These are phyloP conservation scores for Musa balbisiana DNA, from an alignment of 202 grass and related monocot species.

Conservation along the genomic window DNA sequence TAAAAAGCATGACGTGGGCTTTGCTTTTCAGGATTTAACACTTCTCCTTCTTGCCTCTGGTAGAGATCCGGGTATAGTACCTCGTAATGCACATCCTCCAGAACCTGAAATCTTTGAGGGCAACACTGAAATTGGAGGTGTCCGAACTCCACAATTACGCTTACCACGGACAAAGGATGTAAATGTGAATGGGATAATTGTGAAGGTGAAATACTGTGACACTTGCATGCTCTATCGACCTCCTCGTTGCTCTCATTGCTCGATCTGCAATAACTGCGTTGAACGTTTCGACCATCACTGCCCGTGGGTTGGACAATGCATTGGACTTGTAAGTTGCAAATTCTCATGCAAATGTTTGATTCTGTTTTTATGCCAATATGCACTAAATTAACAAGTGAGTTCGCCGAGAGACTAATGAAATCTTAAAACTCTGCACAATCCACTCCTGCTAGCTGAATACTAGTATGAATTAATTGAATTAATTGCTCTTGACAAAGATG, in stretches of 20 bases:
- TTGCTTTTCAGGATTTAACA: slow-evolving; percentile 4
- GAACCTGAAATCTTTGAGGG: not conserved
- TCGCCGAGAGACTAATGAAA: no score
- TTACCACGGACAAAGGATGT: slow-evolving; percentile 1
- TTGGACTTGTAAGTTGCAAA: slow-evolving; percentile 1
- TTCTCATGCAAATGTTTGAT: not conserved
- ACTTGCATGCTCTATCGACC: slow-evolving; percentile 5
- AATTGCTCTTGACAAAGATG: not conserved
- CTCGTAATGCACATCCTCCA: slow-evolving; percentile 7
- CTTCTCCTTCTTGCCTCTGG: not conserved
- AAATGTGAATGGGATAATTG: not conserved
- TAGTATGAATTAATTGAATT: not conserved
- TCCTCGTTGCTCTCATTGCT: slow-evolving; percentile 1
- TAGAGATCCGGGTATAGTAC: slow-evolving; percentile 1
- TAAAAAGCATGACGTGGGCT: not conserved
- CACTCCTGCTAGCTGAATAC: not conserved
- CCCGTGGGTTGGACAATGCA: slow-evolving; percentile 5
- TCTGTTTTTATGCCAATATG: no score
- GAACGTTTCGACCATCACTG: slow-evolving; percentile 3
- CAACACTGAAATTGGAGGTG: not conserved
- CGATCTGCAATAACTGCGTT: slow-evolving; percentile 1
- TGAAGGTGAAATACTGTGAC: slow-evolving; percentile 7
- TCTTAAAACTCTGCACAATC: no score
- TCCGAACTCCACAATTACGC: slow-evolving; percentile 1
- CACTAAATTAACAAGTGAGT: no score